These are phyloP conservation scores for Rubia tinctorum DNA, from an alignment of 305 asterid genomes.

Conservation along the genomic window DNA sequence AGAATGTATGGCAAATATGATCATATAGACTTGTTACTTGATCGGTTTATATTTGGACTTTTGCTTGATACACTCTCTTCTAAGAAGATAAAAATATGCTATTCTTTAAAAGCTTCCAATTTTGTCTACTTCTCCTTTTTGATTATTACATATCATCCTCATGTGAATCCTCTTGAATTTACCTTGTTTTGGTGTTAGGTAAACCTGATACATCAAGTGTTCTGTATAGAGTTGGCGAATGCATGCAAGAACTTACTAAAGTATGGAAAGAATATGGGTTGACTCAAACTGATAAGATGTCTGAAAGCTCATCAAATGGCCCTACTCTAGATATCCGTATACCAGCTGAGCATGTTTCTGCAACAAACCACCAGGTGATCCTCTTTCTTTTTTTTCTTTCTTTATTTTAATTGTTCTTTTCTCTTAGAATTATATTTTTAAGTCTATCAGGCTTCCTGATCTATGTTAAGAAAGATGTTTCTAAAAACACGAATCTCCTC, in stretches of 20 bases:
- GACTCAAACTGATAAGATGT: slow-evolving; percentile 57
- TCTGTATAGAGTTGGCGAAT: slow-evolving; percentile 90
- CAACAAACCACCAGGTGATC: slow-evolving; percentile 94
- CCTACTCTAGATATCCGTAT: slow-evolving; percentile 91
- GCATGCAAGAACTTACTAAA: slow-evolving; percentile 89
- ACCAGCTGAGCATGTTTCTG: slow-evolving; percentile 97
- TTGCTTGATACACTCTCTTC: background rate
- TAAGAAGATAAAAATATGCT: background rate
- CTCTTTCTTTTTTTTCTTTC: slow-evolving; percentile 3
- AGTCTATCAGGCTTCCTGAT: background rate
- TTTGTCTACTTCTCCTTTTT: background rate
- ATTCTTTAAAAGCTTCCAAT: background rate
- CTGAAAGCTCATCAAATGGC: slow-evolving; percentile 65
- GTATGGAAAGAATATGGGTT: slow-evolving; percentile 83
- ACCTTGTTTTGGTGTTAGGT: slow-evolving; percentile 42
- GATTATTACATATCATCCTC: background rate
- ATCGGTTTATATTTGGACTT: background rate
- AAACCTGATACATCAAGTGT: slow-evolving; percentile 66
- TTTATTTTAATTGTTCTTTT: background rate
- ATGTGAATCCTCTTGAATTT: background rate
- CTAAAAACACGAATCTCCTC: background rate
- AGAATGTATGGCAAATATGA: background rate
- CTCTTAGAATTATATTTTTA: background rate
- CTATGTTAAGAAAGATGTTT: background rate
- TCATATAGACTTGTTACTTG: background rate